Conservation (phyloP, 768 basidiomycete species). For the Termitomyces sp. region DNA sequence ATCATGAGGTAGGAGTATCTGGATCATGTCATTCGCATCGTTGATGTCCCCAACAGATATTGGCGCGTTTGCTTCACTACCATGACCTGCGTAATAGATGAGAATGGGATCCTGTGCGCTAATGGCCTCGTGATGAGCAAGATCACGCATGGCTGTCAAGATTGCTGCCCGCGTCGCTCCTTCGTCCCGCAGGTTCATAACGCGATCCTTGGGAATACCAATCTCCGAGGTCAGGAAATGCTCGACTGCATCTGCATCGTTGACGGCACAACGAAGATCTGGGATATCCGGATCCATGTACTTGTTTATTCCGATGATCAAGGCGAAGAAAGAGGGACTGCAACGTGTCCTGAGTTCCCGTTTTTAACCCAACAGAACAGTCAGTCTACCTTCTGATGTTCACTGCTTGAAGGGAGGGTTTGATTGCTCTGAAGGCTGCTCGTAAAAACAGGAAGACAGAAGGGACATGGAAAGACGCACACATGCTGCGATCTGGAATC, state of each 20-base stretch:
- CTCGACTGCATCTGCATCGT: neutral
- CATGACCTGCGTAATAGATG: conserved; percentile 11
- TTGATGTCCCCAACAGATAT: neutral
- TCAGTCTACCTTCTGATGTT: neutral
- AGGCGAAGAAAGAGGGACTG: neutral
- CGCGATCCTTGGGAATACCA: neutral
- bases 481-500: too few species aligned
- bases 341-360: too few species aligned
- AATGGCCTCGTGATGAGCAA: neutral
- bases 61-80: neutral
- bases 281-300: neutral
- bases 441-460: too few species aligned
- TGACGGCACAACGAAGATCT: neutral
- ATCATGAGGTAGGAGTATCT: neutral
- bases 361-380: too few species aligned
- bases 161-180: neutral
- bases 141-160: neutral
- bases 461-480: too few species aligned
- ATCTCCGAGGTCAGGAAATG: neutral
- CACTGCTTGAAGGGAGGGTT: neutral
- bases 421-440: too few species aligned
- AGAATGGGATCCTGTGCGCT: conserved; percentile 5
- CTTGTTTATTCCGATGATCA: conserved; percentile 9
- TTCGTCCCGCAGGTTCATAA: neutral
- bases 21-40: neutral